phyloP scores from a whole-genome alignment of 2,329 filamentous ascomycete species.

The Talaromyces sp. region DNA sequence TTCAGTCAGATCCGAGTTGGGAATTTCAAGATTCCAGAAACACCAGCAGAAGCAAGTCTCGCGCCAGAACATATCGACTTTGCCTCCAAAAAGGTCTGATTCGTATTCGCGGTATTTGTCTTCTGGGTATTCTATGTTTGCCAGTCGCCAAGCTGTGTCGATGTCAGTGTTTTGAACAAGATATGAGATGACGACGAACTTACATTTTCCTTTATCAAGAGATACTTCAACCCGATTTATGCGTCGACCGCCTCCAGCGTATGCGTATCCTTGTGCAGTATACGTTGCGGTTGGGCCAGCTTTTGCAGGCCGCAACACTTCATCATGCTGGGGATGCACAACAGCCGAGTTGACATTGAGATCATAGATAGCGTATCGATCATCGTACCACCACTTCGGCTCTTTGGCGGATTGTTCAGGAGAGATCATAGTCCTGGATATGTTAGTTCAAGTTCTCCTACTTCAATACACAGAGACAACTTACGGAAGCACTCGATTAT shows the following conservation, averaged over 20 bases:
- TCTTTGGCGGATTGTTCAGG: slow-evolving; percentile 71
- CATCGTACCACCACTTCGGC: slow-evolving; percentile 78
- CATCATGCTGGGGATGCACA: slow-evolving; percentile 75
- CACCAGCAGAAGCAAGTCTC: slow-evolving; percentile 88
- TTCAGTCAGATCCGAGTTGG: slow-evolving; percentile 57
- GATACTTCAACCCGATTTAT: slow-evolving; percentile 81
- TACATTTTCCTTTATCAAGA: slow-evolving; percentile 71
- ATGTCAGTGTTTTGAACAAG: slow-evolving; percentile 13
- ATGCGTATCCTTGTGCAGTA: slow-evolving; percentile 75
- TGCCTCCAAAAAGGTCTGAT: slow-evolving; percentile 68
- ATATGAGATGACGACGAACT: neutral
- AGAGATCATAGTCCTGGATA: slow-evolving; percentile 65
- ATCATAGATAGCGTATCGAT: slow-evolving; percentile 89
- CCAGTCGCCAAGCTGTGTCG: slow-evolving; percentile 62
- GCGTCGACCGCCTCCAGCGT: slow-evolving; percentile 79
- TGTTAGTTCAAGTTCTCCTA: neutral
- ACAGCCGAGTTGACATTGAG: slow-evolving; percentile 82
- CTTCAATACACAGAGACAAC: slow-evolving; percentile 24
- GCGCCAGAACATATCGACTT: slow-evolving; percentile 75
- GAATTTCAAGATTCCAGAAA: slow-evolving; percentile 76
- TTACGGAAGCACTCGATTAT: slow-evolving; percentile 79
- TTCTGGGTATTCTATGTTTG: slow-evolving; percentile 77
- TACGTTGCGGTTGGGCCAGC: slow-evolving; percentile 52
- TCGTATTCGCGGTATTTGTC: slow-evolving; percentile 71
- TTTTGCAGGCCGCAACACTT: slow-evolving; percentile 55